A percentile compares a stretch with the other conserved stretches of the same genome.
These are phyloP conservation scores for Aquilaria yunnanensis DNA, from an alignment of 345 rosid genomes.

Conservation along the genomic window DNA sequence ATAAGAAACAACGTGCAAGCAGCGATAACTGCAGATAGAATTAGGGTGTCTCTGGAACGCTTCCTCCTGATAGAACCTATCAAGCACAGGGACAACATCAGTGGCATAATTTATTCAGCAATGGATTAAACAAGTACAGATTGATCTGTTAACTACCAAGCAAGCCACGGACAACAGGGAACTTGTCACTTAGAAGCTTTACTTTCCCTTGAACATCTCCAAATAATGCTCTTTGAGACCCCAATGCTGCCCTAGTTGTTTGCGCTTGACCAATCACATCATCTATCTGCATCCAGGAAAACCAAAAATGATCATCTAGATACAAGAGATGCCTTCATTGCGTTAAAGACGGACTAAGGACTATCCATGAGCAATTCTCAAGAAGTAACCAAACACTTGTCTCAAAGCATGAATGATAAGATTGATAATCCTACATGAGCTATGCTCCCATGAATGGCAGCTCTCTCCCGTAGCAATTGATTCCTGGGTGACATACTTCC, in stretches of 20 bases:
- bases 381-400: neutral
- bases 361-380: neutral
- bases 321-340: neutral
- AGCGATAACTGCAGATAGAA: slow-evolving; percentile 87
- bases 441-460: slow-evolving; percentile 95
- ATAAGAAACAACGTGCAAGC: slow-evolving; percentile 90
- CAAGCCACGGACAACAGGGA: slow-evolving; percentile 79
- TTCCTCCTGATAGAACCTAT: slow-evolving; percentile 82
- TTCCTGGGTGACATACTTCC: slow-evolving; percentile 88
- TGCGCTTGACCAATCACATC: slow-evolving; percentile 97
- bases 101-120: neutral
- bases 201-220: slow-evolving; percentile 98
- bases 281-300: slow-evolving; percentile 57
- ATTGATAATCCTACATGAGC: slow-evolving; percentile 47
- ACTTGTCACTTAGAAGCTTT: slow-evolving; percentile 74
- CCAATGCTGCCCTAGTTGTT: slow-evolving; percentile 77
- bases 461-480: slow-evolving; percentile 85
- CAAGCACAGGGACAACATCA: slow-evolving; percentile 6
- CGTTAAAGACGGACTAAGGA: neutral
- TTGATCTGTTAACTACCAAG: slow-evolving; percentile 48
- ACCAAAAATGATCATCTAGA: slow-evolving; percentile 3
- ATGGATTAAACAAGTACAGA: slow-evolving; percentile 10
- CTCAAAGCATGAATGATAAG: neutral
- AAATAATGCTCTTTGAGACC: slow-evolving; percentile 80
- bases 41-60: slow-evolving; percentile 81